Conservation (phyloP, 441 rosid species). For the Gossypium davidsonii region DNA sequence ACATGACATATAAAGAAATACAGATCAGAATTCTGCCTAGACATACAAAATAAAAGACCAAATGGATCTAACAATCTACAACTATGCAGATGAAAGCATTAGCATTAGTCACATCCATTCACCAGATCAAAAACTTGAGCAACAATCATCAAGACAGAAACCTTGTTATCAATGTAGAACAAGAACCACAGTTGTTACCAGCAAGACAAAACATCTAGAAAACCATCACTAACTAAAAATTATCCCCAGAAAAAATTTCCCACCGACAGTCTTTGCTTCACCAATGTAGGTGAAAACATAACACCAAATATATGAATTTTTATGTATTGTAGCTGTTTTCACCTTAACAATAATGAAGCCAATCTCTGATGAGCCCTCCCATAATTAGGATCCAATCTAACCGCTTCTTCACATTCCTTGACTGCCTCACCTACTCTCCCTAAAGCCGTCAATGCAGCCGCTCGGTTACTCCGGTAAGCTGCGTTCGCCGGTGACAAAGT, state of each 20-base stretch:
- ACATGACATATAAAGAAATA: not conserved
- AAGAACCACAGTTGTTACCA: not conserved
- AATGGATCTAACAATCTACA: not conserved
- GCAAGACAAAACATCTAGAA: not conserved
- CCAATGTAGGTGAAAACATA: constrained; percentile 10
- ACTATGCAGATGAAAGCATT: not conserved
- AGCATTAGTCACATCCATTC: not conserved
- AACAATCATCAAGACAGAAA: not conserved
- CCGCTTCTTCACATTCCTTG: constrained; percentile 76
- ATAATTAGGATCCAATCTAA: constrained; percentile 66
- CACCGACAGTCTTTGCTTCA: not conserved
- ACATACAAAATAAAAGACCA: not conserved
- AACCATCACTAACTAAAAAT: not conserved
- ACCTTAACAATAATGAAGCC: constrained; percentile 68
- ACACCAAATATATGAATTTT: not conserved
- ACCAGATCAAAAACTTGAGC: constrained; percentile 5
- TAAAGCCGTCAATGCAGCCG: constrained; percentile 67
- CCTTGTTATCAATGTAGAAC: not conserved
- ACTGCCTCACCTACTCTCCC: constrained; percentile 64
- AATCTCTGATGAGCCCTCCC: constrained; percentile 76
- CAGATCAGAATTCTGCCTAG: not conserved
- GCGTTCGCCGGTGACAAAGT: constrained; percentile 59
- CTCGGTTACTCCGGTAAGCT: constrained; percentile 66
- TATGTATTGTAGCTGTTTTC: not conserved
- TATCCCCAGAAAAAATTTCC: not conserved